Base-by-base conservation (phyloP, 1,284 basidiomycete species). In the Tilletia indica region DNA sequence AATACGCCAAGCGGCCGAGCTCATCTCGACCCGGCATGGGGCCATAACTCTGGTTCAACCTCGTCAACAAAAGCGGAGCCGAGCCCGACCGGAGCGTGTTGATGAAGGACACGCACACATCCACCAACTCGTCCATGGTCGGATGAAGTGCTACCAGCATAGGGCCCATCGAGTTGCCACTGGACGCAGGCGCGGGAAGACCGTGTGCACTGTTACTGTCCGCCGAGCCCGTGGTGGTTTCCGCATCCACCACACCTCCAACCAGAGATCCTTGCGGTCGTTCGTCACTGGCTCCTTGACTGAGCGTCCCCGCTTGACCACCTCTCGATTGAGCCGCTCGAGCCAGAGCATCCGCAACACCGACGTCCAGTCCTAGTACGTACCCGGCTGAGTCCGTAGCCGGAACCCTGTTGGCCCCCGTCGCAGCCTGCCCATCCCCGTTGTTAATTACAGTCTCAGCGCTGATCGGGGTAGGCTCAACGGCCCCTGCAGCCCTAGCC, bases 41-140 rank as follows among this genome's bases (percentile, higher is more conserved):
- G n/a, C n/a, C n/a, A n/a, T n/a, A n/a, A n/a, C n/a, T n/a, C n/a
- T n/a, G n/a, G n/a, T n/a, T n/a, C n/a, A n/a, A n/a, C n/a, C n/a
- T n/a, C n/a, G n/a, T n/a, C n/a, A n/a, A n/a, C n/a, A n/a, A n/a
- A n/a, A n/a, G n/a, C n/a, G n/a, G n/a, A n/a, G n/a, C n/a, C n/a
- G n/a, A n/a, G n/a, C n/a, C n/a, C n/a, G n/a, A n/a, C n/a, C n/a
- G n/a, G n/a, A n/a, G n/a, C n/a, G n/a, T n/a, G n/a, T n/a, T n/a
- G n/a, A n/a, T n/a, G n/a, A n/a, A n/a, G n/a, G n/a, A n/a, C n/a
- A n/a, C n/a, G n/a, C n/a, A n/a, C n/a, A n/a, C n/a, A n/a, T 86
- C 87, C 86, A 95, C 90, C 63, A 97, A 88, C 76, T 90, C 89
- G 39, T 88, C 87, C 67, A 90, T 92, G n/a, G 90, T 79, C 45